Evolutionary conservation across 257 asterid species (phyloP).

Genomic region (Oldenlandia corymbosa): DNA sequence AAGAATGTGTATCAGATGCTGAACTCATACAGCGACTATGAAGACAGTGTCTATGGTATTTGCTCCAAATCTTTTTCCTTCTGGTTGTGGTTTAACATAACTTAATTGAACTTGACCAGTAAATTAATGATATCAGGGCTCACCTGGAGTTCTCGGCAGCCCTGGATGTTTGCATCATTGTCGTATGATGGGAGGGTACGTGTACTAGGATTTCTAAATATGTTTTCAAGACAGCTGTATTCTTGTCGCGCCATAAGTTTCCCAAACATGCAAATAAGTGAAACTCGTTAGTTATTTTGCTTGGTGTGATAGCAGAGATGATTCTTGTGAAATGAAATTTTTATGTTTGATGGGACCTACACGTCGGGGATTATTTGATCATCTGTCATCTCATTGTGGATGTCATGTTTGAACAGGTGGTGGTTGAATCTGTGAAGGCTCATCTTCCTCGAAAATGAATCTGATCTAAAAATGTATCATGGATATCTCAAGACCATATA

Average conservation of each 20-base stretch:
- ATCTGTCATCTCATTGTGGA: background rate
- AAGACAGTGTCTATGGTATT: slow-evolving; percentile 91
- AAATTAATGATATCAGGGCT: slow-evolving; percentile 54
- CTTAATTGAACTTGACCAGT: slow-evolving; percentile 18
- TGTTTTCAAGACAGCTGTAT: background rate
- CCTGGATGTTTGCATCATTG: slow-evolving; percentile 93
- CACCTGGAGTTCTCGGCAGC: slow-evolving; percentile 95
- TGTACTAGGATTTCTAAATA: slow-evolving; percentile 4
- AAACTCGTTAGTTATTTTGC: too few relatives aligned
- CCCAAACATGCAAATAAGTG: too few relatives aligned
- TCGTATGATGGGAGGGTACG: slow-evolving; percentile 99
- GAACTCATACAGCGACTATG: slow-evolving; percentile 74
- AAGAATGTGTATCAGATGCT: slow-evolving; percentile 50
- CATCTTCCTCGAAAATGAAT: slow-evolving; percentile 57
- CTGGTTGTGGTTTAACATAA: slow-evolving; percentile 7
- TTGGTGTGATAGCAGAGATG: background rate
- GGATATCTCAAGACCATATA: background rate
- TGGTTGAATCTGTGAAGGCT: slow-evolving; percentile 86
- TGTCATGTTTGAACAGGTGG: slow-evolving; percentile 49
- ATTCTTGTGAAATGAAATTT: too few relatives aligned
- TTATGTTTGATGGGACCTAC: too few relatives aligned
- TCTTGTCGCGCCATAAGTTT: background rate
- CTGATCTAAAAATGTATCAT: slow-evolving; percentile 19
- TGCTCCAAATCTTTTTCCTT: slow-evolving; percentile 10
- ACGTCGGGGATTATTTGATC: too few relatives aligned